phyloP scores from a whole-genome alignment of 2,329 filamentous ascomycete genomes.

The Fusarium sp. region DNA sequence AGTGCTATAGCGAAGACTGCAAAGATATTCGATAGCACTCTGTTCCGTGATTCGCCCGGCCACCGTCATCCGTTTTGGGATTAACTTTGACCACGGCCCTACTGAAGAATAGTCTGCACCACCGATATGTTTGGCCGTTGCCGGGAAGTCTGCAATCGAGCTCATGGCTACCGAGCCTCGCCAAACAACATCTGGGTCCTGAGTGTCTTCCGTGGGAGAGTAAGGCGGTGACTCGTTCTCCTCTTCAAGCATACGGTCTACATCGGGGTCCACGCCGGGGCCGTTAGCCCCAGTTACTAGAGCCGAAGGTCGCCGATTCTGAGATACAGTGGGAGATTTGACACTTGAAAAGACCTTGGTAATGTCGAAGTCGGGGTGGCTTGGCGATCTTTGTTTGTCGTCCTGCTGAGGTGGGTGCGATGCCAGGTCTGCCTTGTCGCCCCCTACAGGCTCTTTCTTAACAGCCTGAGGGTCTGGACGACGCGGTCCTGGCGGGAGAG shows the following conservation, averaged over 20 bases:
- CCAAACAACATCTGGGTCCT: constrained; percentile 83
- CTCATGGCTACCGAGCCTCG: constrained; percentile 83
- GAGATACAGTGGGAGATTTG: constrained; percentile 75
- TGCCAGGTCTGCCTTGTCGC: constrained; percentile 46
- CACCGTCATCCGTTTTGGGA: constrained; percentile 79
- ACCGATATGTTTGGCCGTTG: constrained; percentile 85
- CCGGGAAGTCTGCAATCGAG: constrained; percentile 80
- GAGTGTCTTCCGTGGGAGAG: constrained; percentile 80
- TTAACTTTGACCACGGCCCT: constrained; percentile 80
- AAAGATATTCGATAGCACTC: constrained; percentile 92
- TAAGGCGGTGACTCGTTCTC: constrained; percentile 86
- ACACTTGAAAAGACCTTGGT: constrained; percentile 89
- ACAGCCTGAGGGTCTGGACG: constrained; percentile 48
- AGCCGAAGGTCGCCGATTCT: constrained; percentile 65
- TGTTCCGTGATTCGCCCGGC: constrained; percentile 86
- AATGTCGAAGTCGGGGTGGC: constrained; percentile 80
- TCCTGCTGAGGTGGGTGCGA: constrained; percentile 58
- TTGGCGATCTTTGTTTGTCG: constrained; percentile 67
- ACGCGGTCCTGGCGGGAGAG: constrained; percentile 45
- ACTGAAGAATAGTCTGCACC: constrained; percentile 81
- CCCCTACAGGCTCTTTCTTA: constrained; percentile 55
- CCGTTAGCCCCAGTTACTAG: constrained; percentile 64
- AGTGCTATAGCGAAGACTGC: constrained; percentile 84
- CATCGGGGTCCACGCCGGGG: constrained; percentile 85
- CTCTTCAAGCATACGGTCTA: constrained; percentile 90